These are phyloP conservation scores for Exophiala sp. DNA, from an alignment of 2,329 filamentous ascomycete species.

Conservation along the genomic window DNA sequence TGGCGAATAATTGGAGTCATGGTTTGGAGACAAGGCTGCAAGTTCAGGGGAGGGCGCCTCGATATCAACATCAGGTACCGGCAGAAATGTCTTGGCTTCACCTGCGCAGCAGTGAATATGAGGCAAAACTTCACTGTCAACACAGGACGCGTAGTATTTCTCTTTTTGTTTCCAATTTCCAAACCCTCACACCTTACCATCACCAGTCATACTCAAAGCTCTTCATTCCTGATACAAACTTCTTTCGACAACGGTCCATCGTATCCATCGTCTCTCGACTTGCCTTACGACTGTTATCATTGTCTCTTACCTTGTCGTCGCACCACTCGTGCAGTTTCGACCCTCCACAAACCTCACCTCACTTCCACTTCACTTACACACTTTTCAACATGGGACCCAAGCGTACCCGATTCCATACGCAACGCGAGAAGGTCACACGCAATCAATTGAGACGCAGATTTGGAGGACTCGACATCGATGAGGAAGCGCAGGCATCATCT, in stretches of 20 bases:
- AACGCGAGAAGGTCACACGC: background rate
- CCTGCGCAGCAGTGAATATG: slow-evolving; percentile 2
- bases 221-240: too few species aligned
- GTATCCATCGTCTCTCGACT: background rate
- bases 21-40: slow-evolving; percentile 4
- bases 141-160: background rate
- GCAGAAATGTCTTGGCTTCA: background rate
- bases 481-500: background rate
- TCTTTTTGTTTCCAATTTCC: background rate
- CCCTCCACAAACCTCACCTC: background rate
- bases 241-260: background rate
- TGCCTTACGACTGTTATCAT: background rate
- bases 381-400: background rate
- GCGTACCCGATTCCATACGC: background rate
- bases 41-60: background rate
- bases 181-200: background rate
- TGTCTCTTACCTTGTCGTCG: background rate
- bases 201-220: background rate
- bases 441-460: background rate
- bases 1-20: background rate
- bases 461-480: background rate
- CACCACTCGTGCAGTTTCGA: background rate
- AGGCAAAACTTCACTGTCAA: background rate
- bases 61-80: background rate
- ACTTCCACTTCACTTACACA: background rate